These are phyloP conservation scores for Speleostelium caveatum DNA, from an alignment of 78 protist genomes.

Conservation along the genomic window DNA sequence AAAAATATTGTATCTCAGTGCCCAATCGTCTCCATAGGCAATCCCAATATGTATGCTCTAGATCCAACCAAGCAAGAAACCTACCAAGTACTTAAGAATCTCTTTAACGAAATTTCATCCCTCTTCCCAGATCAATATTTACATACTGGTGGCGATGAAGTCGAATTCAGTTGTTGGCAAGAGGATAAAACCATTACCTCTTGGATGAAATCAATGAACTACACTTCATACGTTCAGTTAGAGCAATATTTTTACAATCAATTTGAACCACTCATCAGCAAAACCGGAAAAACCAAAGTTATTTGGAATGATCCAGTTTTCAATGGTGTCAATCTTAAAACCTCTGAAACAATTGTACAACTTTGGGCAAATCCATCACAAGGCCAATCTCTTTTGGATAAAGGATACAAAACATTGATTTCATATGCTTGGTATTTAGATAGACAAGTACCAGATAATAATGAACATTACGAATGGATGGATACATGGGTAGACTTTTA, in stretches of 20 bases:
- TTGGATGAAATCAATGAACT: conserved; percentile 71
- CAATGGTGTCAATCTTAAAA: neutral
- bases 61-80: conserved; percentile 54
- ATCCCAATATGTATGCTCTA: conserved; percentile 47
- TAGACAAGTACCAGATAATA: conserved; percentile 33
- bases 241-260: too few relatives aligned
- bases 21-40: conserved; percentile 40
- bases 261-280: neutral
- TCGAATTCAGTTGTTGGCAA: conserved; percentile 90
- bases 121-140: conserved; percentile 22
- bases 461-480: conserved; percentile 63
- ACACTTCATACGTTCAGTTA: too few relatives aligned
- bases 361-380: conserved; percentile 33
- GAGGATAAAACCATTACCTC: neutral
- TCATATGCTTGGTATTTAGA: conserved; percentile 55
- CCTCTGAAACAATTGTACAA: conserved; percentile 17
- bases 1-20: conserved; percentile 81
- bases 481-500: conserved; percentile 78
- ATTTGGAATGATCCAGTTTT: conserved; percentile 73
- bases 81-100: conserved; percentile 8
- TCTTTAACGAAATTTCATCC: conserved; percentile 39
- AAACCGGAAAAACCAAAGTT: conserved; percentile 53
- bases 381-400: neutral
- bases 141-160: conserved; percentile 95
- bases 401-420: conserved; percentile 27